phyloP scores from a whole-genome alignment of 768 basidiomycete species.

The Tulasnella sp. region DNA sequence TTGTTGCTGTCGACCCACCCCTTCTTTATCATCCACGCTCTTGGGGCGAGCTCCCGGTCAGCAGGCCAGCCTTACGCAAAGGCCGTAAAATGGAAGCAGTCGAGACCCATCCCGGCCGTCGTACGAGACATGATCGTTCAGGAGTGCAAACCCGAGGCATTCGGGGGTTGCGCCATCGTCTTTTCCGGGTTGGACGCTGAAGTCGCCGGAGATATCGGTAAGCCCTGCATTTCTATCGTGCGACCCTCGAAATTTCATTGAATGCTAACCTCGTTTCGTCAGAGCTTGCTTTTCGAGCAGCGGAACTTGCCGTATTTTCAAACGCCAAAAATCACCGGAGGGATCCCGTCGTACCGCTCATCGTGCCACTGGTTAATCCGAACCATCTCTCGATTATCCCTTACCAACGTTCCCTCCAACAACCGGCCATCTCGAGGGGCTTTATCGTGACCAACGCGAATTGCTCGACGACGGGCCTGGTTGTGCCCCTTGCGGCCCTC shows the following conservation, averaged over 20 bases:
- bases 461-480: conserved; percentile 89
- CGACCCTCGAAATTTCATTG: background rate
- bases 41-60: conserved; percentile 82
- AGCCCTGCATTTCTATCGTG: conserved; percentile 21
- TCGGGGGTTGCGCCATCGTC: conserved; percentile 68
- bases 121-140: conserved; percentile 55
- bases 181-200: conserved; percentile 96
- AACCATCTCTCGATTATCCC: conserved; percentile 70
- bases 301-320: conserved; percentile 87
- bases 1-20: conserved; percentile 76
- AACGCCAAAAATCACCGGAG: conserved; percentile 95
- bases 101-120: conserved; percentile 51
- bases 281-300: conserved; percentile 78
- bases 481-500: conserved; percentile 81
- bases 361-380: conserved; percentile 93
- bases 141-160: conserved; percentile 66
- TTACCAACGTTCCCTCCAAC: conserved; percentile 62
- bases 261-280: conserved; percentile 14
- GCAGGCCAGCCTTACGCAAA: conserved; percentile 68
- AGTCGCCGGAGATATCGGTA: conserved; percentile 91
- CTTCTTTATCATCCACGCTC: conserved; percentile 73
- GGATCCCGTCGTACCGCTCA: conserved; percentile 84
- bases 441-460: conserved; percentile 99
- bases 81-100: conserved; percentile 82
- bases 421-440: conserved; percentile 57